These are phyloP conservation scores for Leishmania arabica DNA, from an alignment of 208 protist genomes.

Conservation along the genomic window DNA sequence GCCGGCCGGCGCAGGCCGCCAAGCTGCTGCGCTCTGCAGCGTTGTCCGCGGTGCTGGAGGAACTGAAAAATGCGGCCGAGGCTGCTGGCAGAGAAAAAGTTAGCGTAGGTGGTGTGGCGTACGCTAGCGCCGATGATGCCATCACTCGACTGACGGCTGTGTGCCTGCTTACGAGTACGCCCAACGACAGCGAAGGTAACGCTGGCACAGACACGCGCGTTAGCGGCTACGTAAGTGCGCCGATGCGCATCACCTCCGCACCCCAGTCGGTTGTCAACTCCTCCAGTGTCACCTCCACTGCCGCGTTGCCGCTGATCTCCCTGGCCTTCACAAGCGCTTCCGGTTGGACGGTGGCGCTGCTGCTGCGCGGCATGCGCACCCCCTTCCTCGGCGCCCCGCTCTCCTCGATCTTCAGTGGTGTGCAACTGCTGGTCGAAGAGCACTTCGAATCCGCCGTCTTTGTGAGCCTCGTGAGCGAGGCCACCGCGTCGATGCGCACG, in stretches of 20 bases:
- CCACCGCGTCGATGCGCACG: constrained; percentile 18
- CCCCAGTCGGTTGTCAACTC: not conserved
- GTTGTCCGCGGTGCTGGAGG: constrained; percentile 35
- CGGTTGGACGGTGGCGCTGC: constrained; percentile 60
- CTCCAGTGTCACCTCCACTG: not conserved
- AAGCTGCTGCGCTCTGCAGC: constrained; percentile 52
- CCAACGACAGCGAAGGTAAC: not conserved
- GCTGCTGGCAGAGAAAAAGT: not conserved
- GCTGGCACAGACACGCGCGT: not conserved
- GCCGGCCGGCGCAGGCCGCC: constrained; percentile 11
- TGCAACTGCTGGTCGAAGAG: constrained; percentile 42
- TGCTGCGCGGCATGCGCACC: constrained; percentile 39
- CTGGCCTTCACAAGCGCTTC: constrained; percentile 38
- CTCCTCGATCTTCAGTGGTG: constrained; percentile 42
- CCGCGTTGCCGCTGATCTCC: constrained; percentile 15
- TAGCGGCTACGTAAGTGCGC: constrained; percentile 21
- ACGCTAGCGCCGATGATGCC: not conserved
- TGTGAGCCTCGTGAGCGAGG: constrained; percentile 9
- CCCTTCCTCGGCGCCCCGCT: constrained; percentile 63
- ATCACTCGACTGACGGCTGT: constrained; percentile 10
- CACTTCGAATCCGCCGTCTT: constrained; percentile 38
- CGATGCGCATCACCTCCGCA: not conserved
- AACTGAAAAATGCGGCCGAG: constrained; percentile 7
- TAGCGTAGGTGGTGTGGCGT: constrained; percentile 1
- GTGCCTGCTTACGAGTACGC: constrained; percentile 10